A percentile compares a stretch with the other conserved stretches of the same genome.
These are phyloP conservation scores for Plasmopara viticola DNA, from an alignment of 352 stramenopile species.

Conservation along the genomic window DNA sequence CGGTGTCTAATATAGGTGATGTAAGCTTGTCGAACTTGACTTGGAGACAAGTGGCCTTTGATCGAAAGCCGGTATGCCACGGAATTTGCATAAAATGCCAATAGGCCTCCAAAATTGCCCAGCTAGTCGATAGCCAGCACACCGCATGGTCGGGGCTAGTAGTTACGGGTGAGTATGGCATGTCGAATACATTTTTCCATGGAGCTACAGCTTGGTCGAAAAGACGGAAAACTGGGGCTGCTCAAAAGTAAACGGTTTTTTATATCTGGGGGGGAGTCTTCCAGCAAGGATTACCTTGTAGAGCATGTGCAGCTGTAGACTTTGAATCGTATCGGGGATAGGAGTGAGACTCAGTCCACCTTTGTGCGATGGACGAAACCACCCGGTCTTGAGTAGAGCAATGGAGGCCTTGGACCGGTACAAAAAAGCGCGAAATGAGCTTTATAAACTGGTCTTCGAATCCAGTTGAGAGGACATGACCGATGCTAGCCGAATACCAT, in stretches of 20 bases:
- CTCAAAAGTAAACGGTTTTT: not conserved
- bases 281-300: not conserved
- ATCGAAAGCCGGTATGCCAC: not conserved
- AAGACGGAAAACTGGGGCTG: not conserved
- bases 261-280: not conserved
- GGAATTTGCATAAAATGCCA: not conserved
- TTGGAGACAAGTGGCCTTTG: not conserved
- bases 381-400: not conserved
- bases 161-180: not conserved
- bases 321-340: not conserved
- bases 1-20: not conserved
- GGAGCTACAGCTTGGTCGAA: not conserved
- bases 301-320: not conserved
- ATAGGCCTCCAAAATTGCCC: not conserved
- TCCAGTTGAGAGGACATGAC: not conserved
- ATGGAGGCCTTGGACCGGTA: not conserved
- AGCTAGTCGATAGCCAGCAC: not conserved
- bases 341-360: not conserved
- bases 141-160: not conserved
- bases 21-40: not conserved
- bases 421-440: not conserved
- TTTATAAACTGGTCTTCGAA: not conserved
- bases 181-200: not conserved
- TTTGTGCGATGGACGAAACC: too few species aligned
- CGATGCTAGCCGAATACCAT: not conserved